Evolutionary conservation across 2,329 filamentous ascomycete species (phyloP).

Genomic region (Aschersonia sp.): DNA sequence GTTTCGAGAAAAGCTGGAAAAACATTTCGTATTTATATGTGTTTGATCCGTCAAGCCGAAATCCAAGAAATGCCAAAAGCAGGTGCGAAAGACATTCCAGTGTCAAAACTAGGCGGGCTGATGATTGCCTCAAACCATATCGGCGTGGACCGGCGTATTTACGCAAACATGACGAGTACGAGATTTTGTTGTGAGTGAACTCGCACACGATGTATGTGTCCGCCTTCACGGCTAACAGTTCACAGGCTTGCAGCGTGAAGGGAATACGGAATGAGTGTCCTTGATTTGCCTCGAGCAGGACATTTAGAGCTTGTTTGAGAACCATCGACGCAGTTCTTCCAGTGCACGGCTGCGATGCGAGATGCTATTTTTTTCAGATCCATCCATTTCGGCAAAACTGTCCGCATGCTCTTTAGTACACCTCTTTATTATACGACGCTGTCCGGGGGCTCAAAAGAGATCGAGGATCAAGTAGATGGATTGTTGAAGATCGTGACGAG

Average conservation of each 20-base stretch:
- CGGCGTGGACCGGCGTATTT: conserved; percentile 56
- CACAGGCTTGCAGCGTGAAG: no score
- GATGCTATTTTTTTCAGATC: conserved; percentile 73
- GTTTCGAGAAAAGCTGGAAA: conserved; percentile 55
- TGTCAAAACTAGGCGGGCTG: conserved; percentile 21
- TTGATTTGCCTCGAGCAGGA: neutral
- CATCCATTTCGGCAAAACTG: conserved; percentile 85
- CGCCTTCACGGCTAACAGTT: no score
- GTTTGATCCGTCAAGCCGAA: conserved; percentile 75
- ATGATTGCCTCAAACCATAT: conserved; percentile 52
- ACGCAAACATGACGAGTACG: conserved; percentile 59
- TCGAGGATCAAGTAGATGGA: no score
- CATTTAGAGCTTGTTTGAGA: conserved; percentile 18
- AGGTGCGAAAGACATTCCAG: conserved; percentile 35
- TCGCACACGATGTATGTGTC: neutral
- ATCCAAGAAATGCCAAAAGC: conserved; percentile 47
- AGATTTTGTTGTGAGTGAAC: conserved; percentile 52
- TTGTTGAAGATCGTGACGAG: neutral
- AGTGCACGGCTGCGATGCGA: conserved; percentile 85
- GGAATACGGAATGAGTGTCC: neutral
- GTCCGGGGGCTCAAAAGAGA: no score
- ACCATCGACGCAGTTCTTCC: conserved; percentile 71
- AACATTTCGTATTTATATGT: conserved; percentile 60
- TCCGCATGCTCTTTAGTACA: neutral
- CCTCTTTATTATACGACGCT: no score